Conservation (phyloP, 805 yeast genomes). For the Jamesozyma hellenica region DNA sequence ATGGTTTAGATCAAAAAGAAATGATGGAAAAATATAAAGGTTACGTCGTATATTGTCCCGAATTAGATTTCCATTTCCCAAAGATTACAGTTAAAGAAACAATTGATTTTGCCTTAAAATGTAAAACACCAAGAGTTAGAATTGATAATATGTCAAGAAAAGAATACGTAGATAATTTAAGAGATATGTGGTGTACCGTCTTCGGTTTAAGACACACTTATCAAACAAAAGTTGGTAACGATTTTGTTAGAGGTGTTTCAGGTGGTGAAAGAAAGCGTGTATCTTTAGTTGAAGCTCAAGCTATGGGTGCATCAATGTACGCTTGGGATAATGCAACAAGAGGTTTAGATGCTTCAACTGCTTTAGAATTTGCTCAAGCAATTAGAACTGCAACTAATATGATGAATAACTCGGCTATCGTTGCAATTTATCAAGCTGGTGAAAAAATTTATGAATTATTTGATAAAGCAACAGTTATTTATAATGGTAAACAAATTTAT, state of each 20-base stretch:
- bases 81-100: slow-evolving; percentile 43
- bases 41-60: slow-evolving; percentile 44
- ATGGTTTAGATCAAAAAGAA: slow-evolving; percentile 39
- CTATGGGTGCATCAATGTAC: slow-evolving; percentile 42
- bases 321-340: slow-evolving; percentile 66
- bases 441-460: slow-evolving; percentile 52
- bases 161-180: slow-evolving; percentile 32
- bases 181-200: slow-evolving; percentile 35
- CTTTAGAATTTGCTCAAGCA: slow-evolving; percentile 53
- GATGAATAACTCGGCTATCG: slow-evolving; percentile 46
- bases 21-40: slow-evolving; percentile 39
- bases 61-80: slow-evolving; percentile 42
- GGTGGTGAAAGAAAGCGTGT: slow-evolving; percentile 70
- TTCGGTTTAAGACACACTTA: slow-evolving; percentile 52
- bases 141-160: slow-evolving; percentile 34
- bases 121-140: slow-evolving; percentile 39
- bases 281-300: slow-evolving; percentile 55
- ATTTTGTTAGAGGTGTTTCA: slow-evolving; percentile 57
- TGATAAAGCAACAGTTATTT: slow-evolving; percentile 51
- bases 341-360: slow-evolving; percentile 63
- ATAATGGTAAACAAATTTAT: slow-evolving; percentile 51
- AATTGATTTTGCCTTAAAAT: slow-evolving; percentile 39
- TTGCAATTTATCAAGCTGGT: slow-evolving; percentile 61
- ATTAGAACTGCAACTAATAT: slow-evolving; percentile 50
- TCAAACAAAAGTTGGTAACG: slow-evolving; percentile 58